Conservation (phyloP, 306 rosid species). For the Pueraria montana region DNA sequence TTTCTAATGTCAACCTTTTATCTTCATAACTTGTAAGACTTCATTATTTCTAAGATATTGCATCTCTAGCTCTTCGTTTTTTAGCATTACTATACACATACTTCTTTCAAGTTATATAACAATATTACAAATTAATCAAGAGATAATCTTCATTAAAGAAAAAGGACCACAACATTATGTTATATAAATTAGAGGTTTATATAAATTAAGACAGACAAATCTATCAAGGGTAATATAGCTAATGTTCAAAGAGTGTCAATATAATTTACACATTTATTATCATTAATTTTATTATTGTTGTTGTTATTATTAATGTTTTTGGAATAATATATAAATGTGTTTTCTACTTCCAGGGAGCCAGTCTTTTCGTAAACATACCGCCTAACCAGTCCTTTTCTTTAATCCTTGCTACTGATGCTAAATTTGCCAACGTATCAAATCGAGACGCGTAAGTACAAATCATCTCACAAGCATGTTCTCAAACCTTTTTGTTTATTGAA, state of each 20-base stretch:
- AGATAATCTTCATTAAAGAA: neutral
- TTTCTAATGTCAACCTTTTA: too few relatives aligned
- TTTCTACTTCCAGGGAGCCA: conserved; percentile 53
- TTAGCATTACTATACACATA: too few relatives aligned
- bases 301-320: neutral
- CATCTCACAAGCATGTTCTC: neutral
- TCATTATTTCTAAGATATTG: too few relatives aligned
- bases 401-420: conserved; percentile 58
- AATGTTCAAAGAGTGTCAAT: too few relatives aligned
- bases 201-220: too few relatives aligned
- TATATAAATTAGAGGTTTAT: too few relatives aligned
- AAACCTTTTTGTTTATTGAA: neutral
- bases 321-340: conserved; percentile 18
- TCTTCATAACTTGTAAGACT: too few relatives aligned
- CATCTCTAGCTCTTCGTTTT: too few relatives aligned
- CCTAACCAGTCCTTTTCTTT: conserved; percentile 55
- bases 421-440: conserved; percentile 29
- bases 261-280: neutral
- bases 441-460: conserved; percentile 59
- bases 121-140: too few relatives aligned
- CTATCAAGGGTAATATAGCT: neutral
- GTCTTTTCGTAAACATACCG: conserved; percentile 59
- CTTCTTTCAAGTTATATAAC: too few relatives aligned
- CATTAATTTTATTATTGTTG: neutral
- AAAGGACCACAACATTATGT: too few relatives aligned